These are phyloP conservation scores for Skeletonema costatum DNA, from an alignment of 108 stramenopile genomes.

Conservation along the genomic window DNA sequence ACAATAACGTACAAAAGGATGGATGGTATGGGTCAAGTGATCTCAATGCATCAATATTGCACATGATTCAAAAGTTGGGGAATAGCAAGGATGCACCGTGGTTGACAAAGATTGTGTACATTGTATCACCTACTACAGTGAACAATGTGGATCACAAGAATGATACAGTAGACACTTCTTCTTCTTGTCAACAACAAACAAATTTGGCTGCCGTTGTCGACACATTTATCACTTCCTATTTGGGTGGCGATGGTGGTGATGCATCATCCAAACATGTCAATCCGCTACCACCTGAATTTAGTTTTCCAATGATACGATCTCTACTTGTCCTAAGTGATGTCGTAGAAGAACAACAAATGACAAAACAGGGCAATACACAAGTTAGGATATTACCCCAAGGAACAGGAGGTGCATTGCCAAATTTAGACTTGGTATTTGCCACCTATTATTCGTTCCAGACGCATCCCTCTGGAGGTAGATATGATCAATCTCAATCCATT, in stretches of 20 bases:
- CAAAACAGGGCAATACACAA: background rate
- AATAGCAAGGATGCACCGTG: slow-evolving; percentile 57
- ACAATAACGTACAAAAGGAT: slow-evolving; percentile 23
- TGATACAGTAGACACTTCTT: background rate
- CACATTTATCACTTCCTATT: slow-evolving; percentile 40
- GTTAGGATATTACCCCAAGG: slow-evolving; percentile 74
- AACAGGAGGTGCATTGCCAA: slow-evolving; percentile 73
- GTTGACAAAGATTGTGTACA: slow-evolving; percentile 76
- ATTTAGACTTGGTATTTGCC: slow-evolving; percentile 83
- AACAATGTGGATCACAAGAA: background rate
- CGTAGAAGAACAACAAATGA: background rate
- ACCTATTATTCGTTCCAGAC: slow-evolving; percentile 44
- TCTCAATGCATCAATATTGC: slow-evolving; percentile 55
- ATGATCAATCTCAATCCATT: slow-evolving; percentile 1
- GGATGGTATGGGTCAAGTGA: slow-evolving; percentile 54
- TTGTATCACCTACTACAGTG: slow-evolving; percentile 60
- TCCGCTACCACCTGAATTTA: slow-evolving; percentile 57
- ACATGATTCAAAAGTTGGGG: slow-evolving; percentile 58
- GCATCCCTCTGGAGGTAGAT: slow-evolving; percentile 14
- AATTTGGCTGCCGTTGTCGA: slow-evolving; percentile 31
- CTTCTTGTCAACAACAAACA: background rate
- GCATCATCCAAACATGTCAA: background rate
- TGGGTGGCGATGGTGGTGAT: background rate
- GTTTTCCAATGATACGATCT: slow-evolving; percentile 64
- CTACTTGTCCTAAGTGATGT: slow-evolving; percentile 61